phyloP scores from a whole-genome alignment of 140 eudicot genomes.

The Bidens hawaiensis region DNA sequence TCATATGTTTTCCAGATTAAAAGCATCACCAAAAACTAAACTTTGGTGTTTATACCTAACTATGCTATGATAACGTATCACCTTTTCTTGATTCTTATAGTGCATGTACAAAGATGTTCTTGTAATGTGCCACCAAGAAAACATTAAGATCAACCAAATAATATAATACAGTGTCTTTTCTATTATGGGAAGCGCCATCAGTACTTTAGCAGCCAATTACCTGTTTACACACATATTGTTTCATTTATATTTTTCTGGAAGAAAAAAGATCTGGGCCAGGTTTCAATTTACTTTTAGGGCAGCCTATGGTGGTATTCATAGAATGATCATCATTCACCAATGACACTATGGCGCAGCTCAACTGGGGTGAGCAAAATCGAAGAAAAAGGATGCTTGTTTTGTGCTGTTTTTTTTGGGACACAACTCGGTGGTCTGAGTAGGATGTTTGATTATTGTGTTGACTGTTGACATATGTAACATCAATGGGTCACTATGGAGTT shows the following conservation, averaged over 20 bases:
- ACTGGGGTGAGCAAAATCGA: too few relatives aligned
- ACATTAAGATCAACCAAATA: conserved; percentile 4
- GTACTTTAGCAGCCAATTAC: not conserved
- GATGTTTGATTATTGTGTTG: too few relatives aligned
- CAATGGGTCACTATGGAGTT: conserved; percentile 25
- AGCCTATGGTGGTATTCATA: conserved; percentile 8
- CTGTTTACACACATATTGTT: not conserved
- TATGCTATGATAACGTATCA: not conserved
- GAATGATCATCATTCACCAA: conserved; percentile 14
- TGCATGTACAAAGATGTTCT: too few relatives aligned
- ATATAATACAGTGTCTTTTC: not conserved
- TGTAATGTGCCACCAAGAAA: conserved; percentile 3
- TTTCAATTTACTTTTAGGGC: too few relatives aligned
- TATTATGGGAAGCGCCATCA: not conserved
- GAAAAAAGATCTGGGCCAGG: conserved; percentile 10
- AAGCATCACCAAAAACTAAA: not conserved
- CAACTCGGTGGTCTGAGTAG: too few relatives aligned
- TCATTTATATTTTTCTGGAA: not conserved
- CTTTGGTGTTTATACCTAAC: conserved; percentile 7
- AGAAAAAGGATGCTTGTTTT: too few relatives aligned
- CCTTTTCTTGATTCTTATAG: conserved; percentile 1
- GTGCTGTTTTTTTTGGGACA: too few relatives aligned
- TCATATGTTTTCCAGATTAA: conserved; percentile 8
- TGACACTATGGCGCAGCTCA: conserved; percentile 12
- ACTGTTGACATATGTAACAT: conserved; percentile 16